Conservation (phyloP, 768 basidiomycete species). For the Tylopilus rubrobrunneus region DNA sequence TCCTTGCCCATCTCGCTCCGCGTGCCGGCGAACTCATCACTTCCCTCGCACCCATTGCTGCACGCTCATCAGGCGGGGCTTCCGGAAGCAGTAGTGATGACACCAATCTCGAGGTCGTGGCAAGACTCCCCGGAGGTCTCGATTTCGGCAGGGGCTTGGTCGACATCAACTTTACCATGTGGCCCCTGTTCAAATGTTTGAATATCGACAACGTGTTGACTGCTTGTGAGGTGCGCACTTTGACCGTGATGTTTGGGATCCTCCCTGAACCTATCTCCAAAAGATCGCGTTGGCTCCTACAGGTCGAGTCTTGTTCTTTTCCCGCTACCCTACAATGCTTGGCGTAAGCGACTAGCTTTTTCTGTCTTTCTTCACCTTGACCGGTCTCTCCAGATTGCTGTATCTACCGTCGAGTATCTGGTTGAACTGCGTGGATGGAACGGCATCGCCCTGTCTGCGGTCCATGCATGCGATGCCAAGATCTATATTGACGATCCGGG, state of each 20-base stretch:
- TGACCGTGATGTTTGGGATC: background rate
- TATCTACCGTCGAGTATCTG: slow-evolving; percentile 86
- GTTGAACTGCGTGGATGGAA: slow-evolving; percentile 93
- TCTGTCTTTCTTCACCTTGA: background rate
- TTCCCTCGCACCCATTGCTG: slow-evolving; percentile 48
- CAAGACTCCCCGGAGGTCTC: slow-evolving; percentile 88
- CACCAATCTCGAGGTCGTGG: slow-evolving; percentile 72
- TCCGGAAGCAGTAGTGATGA: slow-evolving; percentile 29
- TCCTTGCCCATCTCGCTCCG: slow-evolving; percentile 82
- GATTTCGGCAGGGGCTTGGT: slow-evolving; percentile 90
- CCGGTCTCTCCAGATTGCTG: slow-evolving; percentile 60
- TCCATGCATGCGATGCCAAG: slow-evolving; percentile 86
- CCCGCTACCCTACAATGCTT: slow-evolving; percentile 87
- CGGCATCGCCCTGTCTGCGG: slow-evolving; percentile 77
- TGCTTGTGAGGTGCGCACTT: slow-evolving; percentile 68
- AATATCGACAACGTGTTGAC: slow-evolving; percentile 93
- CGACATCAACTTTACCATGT: slow-evolving; percentile 95
- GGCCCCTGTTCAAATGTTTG: slow-evolving; percentile 91
- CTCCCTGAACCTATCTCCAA: background rate
- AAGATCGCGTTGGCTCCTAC: slow-evolving; percentile 86
- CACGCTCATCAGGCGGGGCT: slow-evolving; percentile 45
- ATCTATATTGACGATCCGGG: slow-evolving; percentile 96
- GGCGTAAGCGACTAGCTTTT: slow-evolving; percentile 46
- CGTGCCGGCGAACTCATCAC: slow-evolving; percentile 85
- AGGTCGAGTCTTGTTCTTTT: slow-evolving; percentile 83